Conservation (phyloP, 768 basidiomycete genomes). For the Phylloporus sp. region DNA sequence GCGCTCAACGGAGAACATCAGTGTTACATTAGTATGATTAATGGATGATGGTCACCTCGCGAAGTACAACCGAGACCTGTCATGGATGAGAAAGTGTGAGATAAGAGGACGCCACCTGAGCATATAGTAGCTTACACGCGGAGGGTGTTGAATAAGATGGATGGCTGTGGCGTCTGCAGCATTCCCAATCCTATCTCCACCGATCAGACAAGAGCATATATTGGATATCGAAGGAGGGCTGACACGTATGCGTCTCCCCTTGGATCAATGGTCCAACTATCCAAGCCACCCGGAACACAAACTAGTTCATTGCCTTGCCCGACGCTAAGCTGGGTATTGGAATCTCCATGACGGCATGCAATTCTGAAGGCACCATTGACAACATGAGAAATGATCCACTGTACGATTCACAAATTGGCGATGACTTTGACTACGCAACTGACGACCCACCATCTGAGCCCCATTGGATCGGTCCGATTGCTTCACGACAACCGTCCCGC, state of each 20-base stretch:
- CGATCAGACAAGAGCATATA: background rate
- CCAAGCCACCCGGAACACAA: background rate
- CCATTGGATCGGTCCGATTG: background rate
- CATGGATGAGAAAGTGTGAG: background rate
- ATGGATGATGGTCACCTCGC: background rate
- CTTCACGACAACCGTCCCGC: background rate
- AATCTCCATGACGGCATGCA: background rate
- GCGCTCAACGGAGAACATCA: background rate
- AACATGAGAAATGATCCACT: background rate
- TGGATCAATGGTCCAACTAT: background rate
- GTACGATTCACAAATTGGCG: background rate
- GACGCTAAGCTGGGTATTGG: background rate
- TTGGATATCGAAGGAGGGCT: background rate
- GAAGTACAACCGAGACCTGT: background rate
- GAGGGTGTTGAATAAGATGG: background rate
- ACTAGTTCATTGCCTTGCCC: background rate
- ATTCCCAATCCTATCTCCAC: background rate
- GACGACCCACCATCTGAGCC: background rate
- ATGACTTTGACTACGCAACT: background rate
- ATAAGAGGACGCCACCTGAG: too few species aligned
- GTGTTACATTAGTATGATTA: background rate
- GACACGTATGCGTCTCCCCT: background rate
- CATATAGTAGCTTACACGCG: background rate
- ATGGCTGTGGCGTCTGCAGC: slow-evolving; percentile 4
- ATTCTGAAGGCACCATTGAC: background rate